These are phyloP conservation scores for Podaxis pistillaris DNA, from an alignment of 768 basidiomycete genomes.

Conservation along the genomic window DNA sequence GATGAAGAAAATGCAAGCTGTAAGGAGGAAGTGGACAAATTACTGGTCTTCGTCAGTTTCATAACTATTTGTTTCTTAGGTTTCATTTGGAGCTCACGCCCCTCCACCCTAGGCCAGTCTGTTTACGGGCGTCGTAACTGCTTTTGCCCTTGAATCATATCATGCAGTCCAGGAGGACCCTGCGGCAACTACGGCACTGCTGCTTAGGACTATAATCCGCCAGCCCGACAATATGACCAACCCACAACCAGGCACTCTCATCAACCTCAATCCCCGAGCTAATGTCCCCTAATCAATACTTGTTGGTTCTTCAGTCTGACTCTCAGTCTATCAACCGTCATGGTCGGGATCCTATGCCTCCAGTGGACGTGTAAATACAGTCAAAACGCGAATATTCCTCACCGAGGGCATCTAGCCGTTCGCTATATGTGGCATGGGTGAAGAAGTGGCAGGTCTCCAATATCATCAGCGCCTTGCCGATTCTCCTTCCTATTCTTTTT, in stretches of 20 bases:
- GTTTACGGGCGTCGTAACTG: conserved; percentile 25
- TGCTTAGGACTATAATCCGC: conserved; percentile 9
- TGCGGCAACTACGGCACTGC: conserved; percentile 13
- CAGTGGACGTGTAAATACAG: conserved; percentile 23
- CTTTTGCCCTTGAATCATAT: conserved; percentile 24
- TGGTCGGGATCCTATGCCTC: conserved; percentile 18
- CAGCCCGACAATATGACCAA: neutral
- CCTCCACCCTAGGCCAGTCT: conserved; percentile 20
- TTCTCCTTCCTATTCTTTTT: conserved; percentile 22
- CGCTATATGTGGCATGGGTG: conserved; percentile 20
- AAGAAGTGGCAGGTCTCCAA: conserved; percentile 17
- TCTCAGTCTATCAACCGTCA: conserved; percentile 16
- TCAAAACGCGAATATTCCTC: conserved; percentile 11
- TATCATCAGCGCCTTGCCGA: conserved; percentile 15
- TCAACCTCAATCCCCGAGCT: neutral
- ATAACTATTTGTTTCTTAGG: neutral
- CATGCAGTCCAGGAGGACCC: conserved; percentile 21
- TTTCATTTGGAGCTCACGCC: neutral
- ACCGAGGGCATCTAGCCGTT: conserved; percentile 9
- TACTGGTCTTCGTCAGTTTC: conserved; percentile 11
- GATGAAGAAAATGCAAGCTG: conserved; percentile 9
- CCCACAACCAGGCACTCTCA: conserved; percentile 4
- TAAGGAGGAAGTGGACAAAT: conserved; percentile 15
- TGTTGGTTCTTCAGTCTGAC: conserved; percentile 10
- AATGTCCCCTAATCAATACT: conserved; percentile 8